Base-by-base conservation (phyloP, 495 filamentous ascomycete species). In the Penicillium pulvis region DNA sequence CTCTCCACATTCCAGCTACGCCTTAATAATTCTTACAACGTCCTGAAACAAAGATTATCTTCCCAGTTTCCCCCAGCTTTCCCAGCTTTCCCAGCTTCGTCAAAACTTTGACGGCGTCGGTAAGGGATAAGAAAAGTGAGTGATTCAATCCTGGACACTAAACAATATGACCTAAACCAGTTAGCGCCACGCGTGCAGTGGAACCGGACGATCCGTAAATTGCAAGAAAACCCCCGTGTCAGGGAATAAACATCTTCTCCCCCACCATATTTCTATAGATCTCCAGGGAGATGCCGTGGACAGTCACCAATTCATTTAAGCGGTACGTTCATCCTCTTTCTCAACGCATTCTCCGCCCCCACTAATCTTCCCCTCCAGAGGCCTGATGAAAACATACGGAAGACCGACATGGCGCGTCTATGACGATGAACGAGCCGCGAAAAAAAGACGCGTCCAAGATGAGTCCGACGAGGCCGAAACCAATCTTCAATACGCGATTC, bases 251-350 rank as follows among this genome's bases (percentile, higher is more conserved):
- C 46, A 60, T 51, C 55, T 53, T 52, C 44, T 57, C 30, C 44
- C 53, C 59, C 55, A 49, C 64, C 58, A 65, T 49, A 41, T 8
- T n/a, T 14, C 44, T 51, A 60, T 56, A 57, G 50, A 58, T 59
- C 45, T 59, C 63, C 57, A 49, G 65, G 69, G 73, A 69, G 63
- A 83, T 83, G 80, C 79, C 79, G 71, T 83, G 78, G 71, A 81
- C 79, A 57, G 79, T 83, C 58, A 81, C 80, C 62, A 83, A 83
- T 73, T 83, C 80, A 61, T 83, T 82, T 55, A 83, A 81, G 71
- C 75, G 80, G 80, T 83, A 72, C 20, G 66, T 59, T 16, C 6
- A 23, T 48, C 19, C 26, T 19, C 14, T 20, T 45, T 17, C 8
- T 17, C 30, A 45, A 45, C 24, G 35, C 51, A 28, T 28, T 4